These are phyloP conservation scores for Moelleriella libera DNA, from an alignment of 2,329 filamentous ascomycete genomes.

Conservation along the genomic window DNA sequence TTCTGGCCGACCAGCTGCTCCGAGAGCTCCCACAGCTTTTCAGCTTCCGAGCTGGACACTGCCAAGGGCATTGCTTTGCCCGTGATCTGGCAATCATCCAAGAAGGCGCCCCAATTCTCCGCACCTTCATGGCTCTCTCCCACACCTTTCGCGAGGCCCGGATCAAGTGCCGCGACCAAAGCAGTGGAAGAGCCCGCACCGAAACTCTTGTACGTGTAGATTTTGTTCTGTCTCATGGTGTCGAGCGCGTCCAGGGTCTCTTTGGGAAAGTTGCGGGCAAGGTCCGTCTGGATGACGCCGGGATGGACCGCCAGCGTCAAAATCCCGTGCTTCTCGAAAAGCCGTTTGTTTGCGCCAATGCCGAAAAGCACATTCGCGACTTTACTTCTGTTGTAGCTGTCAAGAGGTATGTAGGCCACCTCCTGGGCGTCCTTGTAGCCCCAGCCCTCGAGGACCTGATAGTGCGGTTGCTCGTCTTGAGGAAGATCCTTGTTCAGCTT, in stretches of 20 bases:
- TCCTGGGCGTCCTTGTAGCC: slow-evolving; percentile 7
- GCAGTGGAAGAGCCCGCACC: slow-evolving; percentile 17
- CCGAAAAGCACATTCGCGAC: slow-evolving; percentile 14
- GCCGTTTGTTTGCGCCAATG: slow-evolving; percentile 9
- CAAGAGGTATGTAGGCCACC: slow-evolving; percentile 9
- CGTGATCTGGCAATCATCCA: slow-evolving; percentile 14
- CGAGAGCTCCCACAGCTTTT: slow-evolving; percentile 18
- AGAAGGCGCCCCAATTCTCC: slow-evolving; percentile 14
- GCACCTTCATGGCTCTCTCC: slow-evolving; percentile 5
- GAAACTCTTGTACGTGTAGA: slow-evolving; percentile 9
- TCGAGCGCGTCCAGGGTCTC: slow-evolving; percentile 7
- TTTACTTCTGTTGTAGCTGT: slow-evolving; percentile 14
- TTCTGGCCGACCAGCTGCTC: slow-evolving; percentile 18
- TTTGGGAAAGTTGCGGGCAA: slow-evolving; percentile 9
- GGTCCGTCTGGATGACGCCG: slow-evolving; percentile 18
- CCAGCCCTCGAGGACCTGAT: slow-evolving; percentile 5
- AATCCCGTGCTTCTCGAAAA: slow-evolving; percentile 17
- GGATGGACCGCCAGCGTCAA: slow-evolving; percentile 17
- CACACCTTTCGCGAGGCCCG: slow-evolving; percentile 1
- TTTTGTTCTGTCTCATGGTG: slow-evolving; percentile 3
- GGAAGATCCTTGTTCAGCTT: slow-evolving; percentile 13
- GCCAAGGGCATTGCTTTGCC: slow-evolving; percentile 5
- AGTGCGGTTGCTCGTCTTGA: slow-evolving; percentile 6
- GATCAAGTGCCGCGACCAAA: slow-evolving; percentile 19
- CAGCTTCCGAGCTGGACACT: slow-evolving; percentile 13